Percentiles rank a stretch among this genome's conserved stretches.
These are phyloP conservation scores for Lactifluus pinguis DNA, from an alignment of 768 basidiomycete species.

Conservation along the genomic window DNA sequence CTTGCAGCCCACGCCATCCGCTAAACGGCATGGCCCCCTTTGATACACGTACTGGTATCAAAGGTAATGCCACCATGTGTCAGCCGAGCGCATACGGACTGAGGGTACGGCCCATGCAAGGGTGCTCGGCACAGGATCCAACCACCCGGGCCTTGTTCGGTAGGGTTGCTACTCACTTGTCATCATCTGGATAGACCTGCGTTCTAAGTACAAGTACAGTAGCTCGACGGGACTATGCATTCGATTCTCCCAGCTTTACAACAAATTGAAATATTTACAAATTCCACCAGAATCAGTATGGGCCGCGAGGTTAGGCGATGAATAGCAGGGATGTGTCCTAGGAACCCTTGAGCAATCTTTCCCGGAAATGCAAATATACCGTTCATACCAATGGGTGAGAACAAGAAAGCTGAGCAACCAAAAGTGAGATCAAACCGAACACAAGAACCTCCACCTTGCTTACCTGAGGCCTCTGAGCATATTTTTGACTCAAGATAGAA, in stretches of 20 bases:
- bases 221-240: not conserved
- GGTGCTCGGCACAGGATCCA: not conserved
- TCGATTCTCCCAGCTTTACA: not conserved
- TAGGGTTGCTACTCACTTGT: not conserved
- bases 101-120: not conserved
- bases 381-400: conserved; percentile 58
- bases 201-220: not conserved
- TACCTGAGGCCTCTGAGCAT: conserved; percentile 58
- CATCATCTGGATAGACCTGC: not conserved
- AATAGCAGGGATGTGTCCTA: conserved; percentile 28
- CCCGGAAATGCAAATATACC: not conserved
- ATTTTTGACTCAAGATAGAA: conserved; percentile 47
- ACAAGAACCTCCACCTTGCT: not conserved
- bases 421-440: not conserved
- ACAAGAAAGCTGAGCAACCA: conserved; percentile 40
- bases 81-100: too few relatives aligned
- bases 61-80: too few relatives aligned
- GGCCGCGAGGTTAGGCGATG: conserved; percentile 21
- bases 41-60: too few relatives aligned
- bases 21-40: too few relatives aligned
- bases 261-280: not conserved
- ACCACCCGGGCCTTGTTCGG: not conserved
- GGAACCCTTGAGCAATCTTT: not conserved
- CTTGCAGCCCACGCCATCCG: too few relatives aligned
- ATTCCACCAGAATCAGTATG: not conserved